A percentile compares a stretch with the other conserved stretches of the same genome.
Conservation (phyloP, 1,284 basidiomycete species). For the Leucoagaricus sp. region DNA sequence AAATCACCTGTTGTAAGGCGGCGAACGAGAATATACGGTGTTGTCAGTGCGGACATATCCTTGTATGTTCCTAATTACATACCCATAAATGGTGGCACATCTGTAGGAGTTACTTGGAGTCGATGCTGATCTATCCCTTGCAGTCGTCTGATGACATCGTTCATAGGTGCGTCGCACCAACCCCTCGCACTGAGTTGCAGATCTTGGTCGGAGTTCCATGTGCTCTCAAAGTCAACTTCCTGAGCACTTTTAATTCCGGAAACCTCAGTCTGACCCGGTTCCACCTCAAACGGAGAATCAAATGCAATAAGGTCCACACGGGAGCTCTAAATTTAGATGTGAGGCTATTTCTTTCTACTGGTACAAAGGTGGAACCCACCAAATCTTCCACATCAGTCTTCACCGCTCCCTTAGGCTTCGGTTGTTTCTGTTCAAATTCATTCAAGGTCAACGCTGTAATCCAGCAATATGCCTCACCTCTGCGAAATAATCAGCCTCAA, state of each 20-base stretch:
- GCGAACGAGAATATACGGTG: not conserved
- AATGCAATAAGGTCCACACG: constrained; percentile 51
- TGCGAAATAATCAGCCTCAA: constrained; percentile 35
- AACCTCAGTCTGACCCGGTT: constrained; percentile 30
- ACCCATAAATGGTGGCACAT: constrained; percentile 63
- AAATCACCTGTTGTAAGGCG: constrained; percentile 51
- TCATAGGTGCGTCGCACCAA: constrained; percentile 62
- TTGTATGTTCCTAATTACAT: constrained; percentile 16
- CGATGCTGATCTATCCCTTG: constrained; percentile 46
- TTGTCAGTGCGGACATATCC: constrained; percentile 1
- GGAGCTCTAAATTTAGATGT: constrained; percentile 31
- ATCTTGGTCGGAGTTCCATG: constrained; percentile 54
- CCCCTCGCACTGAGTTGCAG: constrained; percentile 50
- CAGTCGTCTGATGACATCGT: constrained; percentile 50
- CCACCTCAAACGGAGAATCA: constrained; percentile 64
- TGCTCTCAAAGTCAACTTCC: constrained; percentile 46
- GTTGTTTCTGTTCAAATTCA: not conserved
- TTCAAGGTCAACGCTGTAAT: not conserved
- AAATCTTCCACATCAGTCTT: constrained; percentile 5
- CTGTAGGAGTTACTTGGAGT: constrained; percentile 51
- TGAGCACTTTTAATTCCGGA: constrained; percentile 18
- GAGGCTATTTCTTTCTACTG: constrained; percentile 12
- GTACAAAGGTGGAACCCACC: constrained; percentile 4
- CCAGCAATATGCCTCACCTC: constrained; percentile 24
- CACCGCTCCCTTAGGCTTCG: not conserved